Evolutionary conservation across 768 basidiomycete species (phyloP), one percentile per base, ranked within the genome.

Genomic region (Candolleomyces aberdarensis): DNA sequence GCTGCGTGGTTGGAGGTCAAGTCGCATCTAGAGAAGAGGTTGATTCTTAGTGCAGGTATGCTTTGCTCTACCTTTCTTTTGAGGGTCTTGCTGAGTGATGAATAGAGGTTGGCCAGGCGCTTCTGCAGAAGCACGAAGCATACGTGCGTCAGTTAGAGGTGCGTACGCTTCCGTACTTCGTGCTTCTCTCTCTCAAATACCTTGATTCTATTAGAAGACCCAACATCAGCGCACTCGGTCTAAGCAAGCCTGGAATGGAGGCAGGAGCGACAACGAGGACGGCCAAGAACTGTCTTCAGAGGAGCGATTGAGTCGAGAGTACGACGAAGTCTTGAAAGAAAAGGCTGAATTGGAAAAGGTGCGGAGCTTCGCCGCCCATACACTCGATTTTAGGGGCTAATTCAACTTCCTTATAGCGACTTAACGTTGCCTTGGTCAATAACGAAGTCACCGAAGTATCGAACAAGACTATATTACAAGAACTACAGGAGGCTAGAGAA

Each of bases 11-110:
- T 82, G 19, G 78, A 77, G 40, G 76, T 85, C 56, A 92, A 88
- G 76, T 78, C 84, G 51, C 85, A 83, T 70, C 74, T 96, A 26
- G 92, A 94, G 75, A 86, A 82, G 62, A 78, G 91, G 59, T 77
- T 97, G 63, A 84, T 88, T 59, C 79, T 96, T 58, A 93, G 93
- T 71, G 94, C 92, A 68, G 93, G 94, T 95, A 68, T 67, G 89
- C 79, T 39, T 31, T 43, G n/a, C 29, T 54, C 59, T 39, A 19
- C 22, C 10, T 41, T 40, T 50, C 51, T 43, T n/a, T 2, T n/a
- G 48, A 47, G 11, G 43, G 49, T 32, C 49, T 40, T 20, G 10
- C 46, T 26, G n/a, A 36, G 36, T 41, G 53, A 53, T 49, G 14
- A 32, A 6, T 40, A 94, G 94, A 96, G 80, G 88, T 96, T 31